Base-by-base conservation (phyloP, 345 rosid species). In the Theobroma cacao region DNA sequence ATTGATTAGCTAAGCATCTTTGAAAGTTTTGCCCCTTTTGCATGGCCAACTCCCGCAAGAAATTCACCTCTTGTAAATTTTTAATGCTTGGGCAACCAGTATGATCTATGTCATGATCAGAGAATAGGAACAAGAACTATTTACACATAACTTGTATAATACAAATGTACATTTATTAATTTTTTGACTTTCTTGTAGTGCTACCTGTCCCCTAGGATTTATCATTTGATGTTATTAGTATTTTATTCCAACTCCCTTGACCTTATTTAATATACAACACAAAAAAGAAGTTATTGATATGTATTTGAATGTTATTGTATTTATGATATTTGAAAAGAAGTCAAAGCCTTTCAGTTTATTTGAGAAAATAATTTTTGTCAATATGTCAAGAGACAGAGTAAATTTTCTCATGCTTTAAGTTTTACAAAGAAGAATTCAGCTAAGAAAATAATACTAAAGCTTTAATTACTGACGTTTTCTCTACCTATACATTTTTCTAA, bases 1-100 rank as follows among this genome's bases (percentile, higher is more conserved):
- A 48, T 12, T 52, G 75, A 72, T 72, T 72, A 31, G 75, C 62
- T 52, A 15, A 72, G 75, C 20, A 72, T 52, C 75, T 72, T 72
- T 72, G 75, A 72, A 52, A 72, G 52, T 52, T 17, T 33, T 52
- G 61, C 61, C 47, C 58, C 56, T 68, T 41, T 13, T 13, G 34
- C 43, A 30, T 72, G 45, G 75, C 22, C 41, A 50, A 71, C 34
- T 50, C 18, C 31, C 6, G 15, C 62, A 33, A 72, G 24, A 24
- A 70, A 48, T 18, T 48, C 12, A 71, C 28, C 41, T 17, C 15
- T 43, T 64, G 1, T 22, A 1, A 50, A 7, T 55, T 55, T n/a
- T 55, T 55, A 0, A 7, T 55, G 26, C 2, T 55, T n/a, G 22
- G 22, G 55, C 7, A 45, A 20, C 13, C 56, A 69, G 22, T 14